phyloP scores from a whole-genome alignment of 257 asterid genomes.

The Nicotiana knightiana region DNA sequence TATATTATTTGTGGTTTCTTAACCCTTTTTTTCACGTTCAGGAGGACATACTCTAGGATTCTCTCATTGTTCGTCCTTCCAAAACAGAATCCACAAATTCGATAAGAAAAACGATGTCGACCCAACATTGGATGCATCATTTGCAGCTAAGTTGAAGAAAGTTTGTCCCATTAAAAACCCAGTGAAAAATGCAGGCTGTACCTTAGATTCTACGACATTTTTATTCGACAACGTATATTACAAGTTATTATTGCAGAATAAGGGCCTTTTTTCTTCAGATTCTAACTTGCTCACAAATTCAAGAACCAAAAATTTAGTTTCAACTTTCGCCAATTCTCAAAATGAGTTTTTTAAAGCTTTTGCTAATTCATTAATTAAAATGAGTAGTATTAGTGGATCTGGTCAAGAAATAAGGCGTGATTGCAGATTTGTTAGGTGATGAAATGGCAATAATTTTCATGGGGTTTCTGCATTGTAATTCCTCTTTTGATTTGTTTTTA shows the following conservation, averaged over 20 bases:
- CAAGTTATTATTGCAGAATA: constrained; percentile 56
- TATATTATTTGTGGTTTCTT: too few species aligned
- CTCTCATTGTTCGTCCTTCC: constrained; percentile 84
- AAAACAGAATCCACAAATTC: constrained; percentile 70
- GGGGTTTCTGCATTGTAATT: neutral
- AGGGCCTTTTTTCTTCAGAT: constrained; percentile 63
- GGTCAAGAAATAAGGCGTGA: constrained; percentile 55
- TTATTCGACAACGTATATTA: constrained; percentile 63
- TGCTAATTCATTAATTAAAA: constrained; percentile 69
- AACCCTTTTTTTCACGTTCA: too few species aligned
- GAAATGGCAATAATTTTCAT: neutral
- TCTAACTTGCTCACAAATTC: constrained; percentile 47
- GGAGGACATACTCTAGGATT: constrained; percentile 88
- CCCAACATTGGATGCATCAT: constrained; percentile 48
- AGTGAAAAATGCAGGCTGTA: constrained; percentile 53
- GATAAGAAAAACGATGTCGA: constrained; percentile 38
- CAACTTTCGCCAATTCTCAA: constrained; percentile 46
- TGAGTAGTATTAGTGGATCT: constrained; percentile 56
- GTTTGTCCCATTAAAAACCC: constrained; percentile 60
- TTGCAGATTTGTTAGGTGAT: constrained; percentile 34
- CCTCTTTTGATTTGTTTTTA: neutral
- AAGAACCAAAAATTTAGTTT: constrained; percentile 46
- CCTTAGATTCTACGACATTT: constrained; percentile 56
- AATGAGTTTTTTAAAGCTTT: constrained; percentile 51
- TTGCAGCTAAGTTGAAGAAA: constrained; percentile 46